phyloP scores from a whole-genome alignment of 306 rosid genomes.

The Casuarina glauca region DNA sequence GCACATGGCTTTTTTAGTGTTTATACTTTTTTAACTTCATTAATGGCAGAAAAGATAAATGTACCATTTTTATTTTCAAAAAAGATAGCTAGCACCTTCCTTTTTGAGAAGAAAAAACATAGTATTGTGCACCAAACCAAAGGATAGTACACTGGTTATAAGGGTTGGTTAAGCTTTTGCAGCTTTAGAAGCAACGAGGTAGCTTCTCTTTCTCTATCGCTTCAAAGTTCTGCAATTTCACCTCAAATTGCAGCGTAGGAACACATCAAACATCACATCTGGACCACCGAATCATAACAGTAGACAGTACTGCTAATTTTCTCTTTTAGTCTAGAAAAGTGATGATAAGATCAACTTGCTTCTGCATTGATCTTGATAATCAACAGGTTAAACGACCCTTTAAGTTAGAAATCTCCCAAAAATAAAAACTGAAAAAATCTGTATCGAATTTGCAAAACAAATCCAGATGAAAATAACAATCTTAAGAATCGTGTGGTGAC shows the following conservation, averaged over 20 bases:
- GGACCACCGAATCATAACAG: slow-evolving; percentile 73
- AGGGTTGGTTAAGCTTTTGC: slow-evolving; percentile 28
- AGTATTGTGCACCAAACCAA: slow-evolving; percentile 16
- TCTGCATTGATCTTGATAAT: slow-evolving; percentile 13
- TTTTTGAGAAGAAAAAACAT: neutral
- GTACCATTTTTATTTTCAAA: no score
- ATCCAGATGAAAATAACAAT: neutral
- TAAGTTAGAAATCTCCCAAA: neutral
- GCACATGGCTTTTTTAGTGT: neutral
- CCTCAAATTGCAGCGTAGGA: slow-evolving; percentile 27
- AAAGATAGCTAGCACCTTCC: neutral
- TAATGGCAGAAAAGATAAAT: no score
- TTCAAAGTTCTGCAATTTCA: slow-evolving; percentile 27
- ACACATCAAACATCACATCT: slow-evolving; percentile 58
- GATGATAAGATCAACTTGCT: slow-evolving; percentile 21
- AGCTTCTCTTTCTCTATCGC: slow-evolving; percentile 13
- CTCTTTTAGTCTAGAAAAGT: neutral
- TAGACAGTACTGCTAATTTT: slow-evolving; percentile 24
- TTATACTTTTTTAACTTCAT: no score
- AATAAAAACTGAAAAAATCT: neutral
- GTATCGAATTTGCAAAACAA: neutral
- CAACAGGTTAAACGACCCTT: neutral
- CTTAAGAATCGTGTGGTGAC: neutral
- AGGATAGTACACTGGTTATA: slow-evolving; percentile 48
- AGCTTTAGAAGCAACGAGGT: slow-evolving; percentile 34